phyloP scores from a whole-genome alignment of 2,329 filamentous ascomycete species.

The Nemania serpens region DNA sequence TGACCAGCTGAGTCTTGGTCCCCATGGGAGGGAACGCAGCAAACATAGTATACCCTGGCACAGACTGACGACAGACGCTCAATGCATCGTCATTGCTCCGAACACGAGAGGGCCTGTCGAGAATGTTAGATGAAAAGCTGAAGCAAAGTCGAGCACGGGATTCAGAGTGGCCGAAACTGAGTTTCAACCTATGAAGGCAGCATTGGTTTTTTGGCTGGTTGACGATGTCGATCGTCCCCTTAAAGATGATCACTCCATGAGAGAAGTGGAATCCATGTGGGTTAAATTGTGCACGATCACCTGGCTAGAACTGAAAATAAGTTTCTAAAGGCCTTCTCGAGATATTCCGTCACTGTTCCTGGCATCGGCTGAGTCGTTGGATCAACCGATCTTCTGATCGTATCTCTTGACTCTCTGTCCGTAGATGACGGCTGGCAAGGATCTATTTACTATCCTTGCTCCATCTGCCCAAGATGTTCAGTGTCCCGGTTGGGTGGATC shows the following conservation, averaged over 20 bases:
- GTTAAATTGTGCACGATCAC: constrained; percentile 1
- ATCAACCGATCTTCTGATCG: constrained; percentile 9
- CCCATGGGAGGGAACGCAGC: not conserved
- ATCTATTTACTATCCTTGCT: not conserved
- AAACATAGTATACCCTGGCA: not conserved
- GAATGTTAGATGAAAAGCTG: not conserved
- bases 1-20: not conserved
- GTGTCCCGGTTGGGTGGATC: constrained; percentile 13
- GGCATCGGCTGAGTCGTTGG: not conserved
- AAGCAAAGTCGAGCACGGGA: not conserved
- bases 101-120: not conserved
- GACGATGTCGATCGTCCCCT: not conserved
- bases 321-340: not conserved
- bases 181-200: not conserved
- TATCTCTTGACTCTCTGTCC: constrained; percentile 8
- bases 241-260: not conserved
- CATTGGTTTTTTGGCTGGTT: not conserved
- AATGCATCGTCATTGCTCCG: not conserved
- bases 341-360: not conserved
- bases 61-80: too few relatives aligned
- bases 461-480: constrained; percentile 5
- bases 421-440: constrained; percentile 9
- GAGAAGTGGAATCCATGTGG: not conserved
- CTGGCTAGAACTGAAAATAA: not conserved
- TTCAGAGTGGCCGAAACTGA: not conserved